Percentiles rank a stretch among this genome's conserved stretches.
These are phyloP conservation scores for Neofusicoccum parvum DNA, from an alignment of 2,329 filamentous ascomycete species.

Conservation along the genomic window DNA sequence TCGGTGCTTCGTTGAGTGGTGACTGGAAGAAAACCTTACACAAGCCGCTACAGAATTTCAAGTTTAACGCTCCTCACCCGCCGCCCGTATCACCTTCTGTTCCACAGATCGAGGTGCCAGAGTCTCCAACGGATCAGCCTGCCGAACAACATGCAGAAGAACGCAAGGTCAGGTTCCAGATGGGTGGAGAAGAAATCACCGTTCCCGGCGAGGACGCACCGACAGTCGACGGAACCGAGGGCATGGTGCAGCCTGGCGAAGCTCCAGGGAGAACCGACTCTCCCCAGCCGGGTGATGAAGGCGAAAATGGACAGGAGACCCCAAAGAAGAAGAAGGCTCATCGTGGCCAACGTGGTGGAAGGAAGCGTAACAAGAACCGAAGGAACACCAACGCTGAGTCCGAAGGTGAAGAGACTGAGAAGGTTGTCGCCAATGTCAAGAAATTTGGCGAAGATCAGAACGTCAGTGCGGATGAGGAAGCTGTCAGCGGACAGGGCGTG, in stretches of 20 bases:
- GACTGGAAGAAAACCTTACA: constrained; percentile 23
- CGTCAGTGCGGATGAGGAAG: constrained; percentile 32
- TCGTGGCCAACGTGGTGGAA: constrained; percentile 51
- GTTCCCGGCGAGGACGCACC: constrained; percentile 10
- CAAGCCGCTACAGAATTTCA: constrained; percentile 36
- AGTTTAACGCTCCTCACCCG: constrained; percentile 34
- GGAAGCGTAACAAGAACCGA: constrained; percentile 47
- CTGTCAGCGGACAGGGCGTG: constrained; percentile 35
- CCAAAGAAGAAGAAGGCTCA: constrained; percentile 54
- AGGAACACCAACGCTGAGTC: constrained; percentile 36
- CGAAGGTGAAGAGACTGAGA: constrained; percentile 36
- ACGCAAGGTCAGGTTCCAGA: constrained; percentile 21
- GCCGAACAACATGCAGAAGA: constrained; percentile 1
- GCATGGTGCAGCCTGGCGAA: not conserved
- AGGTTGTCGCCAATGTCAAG: constrained; percentile 44
- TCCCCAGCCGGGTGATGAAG: constrained; percentile 26
- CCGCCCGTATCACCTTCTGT: not conserved
- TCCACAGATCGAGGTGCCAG: constrained; percentile 12
- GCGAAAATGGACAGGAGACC: constrained; percentile 25
- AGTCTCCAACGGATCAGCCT: not conserved
- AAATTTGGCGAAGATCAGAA: constrained; percentile 35
- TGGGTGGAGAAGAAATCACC: constrained; percentile 19
- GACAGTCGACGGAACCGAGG: not conserved
- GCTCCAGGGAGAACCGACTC: not conserved
- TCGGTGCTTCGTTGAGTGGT: constrained; percentile 16